Evolutionary conservation across 352 stramenopile species (phyloP), one percentile per base, ranked within the genome.

Genomic region (Pelagophyceae sp.): DNA sequence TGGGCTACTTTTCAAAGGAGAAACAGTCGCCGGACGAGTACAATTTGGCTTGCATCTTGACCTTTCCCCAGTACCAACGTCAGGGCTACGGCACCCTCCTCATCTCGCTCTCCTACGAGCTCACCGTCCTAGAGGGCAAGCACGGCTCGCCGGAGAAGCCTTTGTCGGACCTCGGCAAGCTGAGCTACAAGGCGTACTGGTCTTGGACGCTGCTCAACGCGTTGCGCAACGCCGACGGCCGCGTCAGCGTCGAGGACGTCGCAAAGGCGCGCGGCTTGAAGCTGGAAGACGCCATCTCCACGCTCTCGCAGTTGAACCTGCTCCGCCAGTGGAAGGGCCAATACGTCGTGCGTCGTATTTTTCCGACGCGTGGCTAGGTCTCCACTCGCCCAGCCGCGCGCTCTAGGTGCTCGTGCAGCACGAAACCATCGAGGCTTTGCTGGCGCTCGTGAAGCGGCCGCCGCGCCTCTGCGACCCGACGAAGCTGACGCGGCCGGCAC

Each of bases 31-130:
- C 94, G 64, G 89, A 99, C 80, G 95, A 96, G 3, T 99, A 99
- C 87, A 99, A 99, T 83, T 84, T 99, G 40, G 96, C 96, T 38
- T 99, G 96, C 84, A 99, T 99, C 80, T 88, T 99, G 37, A 99
- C 95, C 20, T 98, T 99, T 83, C 96, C 96, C 27, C 97, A 97
- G 83, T 97, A 97, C 82, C 96, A 99, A 85, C 92, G 96, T 72
- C 95, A 95, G 80, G 96, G 96, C 38, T 99, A 99, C 84, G 96
- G 96, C 61, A 98, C 98, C 84, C 99, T 99, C 79, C 96, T 99
- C 78, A 99, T 99, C 81, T 95, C 92, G 76, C 93, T 99, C 65
- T 98, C 91, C 17, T 99, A 99, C 86, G 96, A 99, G 84, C 87
- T 99, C 27, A 97, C 92, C 80, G 99, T 99, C 85, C 92, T 94